These are phyloP conservation scores for Cladobotryum mycophilum DNA, from an alignment of 2,329 filamentous ascomycete species.

Conservation along the genomic window DNA sequence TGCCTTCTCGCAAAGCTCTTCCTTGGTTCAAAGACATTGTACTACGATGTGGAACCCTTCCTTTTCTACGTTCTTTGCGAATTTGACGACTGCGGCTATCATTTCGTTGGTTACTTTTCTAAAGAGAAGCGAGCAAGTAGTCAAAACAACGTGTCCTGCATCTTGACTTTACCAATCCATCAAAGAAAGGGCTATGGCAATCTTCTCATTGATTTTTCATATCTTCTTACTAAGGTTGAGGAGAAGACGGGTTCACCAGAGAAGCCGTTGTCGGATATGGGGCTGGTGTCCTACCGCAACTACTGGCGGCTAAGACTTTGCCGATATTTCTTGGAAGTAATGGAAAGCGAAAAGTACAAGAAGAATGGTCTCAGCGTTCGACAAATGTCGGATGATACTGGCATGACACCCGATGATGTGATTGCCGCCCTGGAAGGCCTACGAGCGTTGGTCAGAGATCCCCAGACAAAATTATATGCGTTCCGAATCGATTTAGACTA, in stretches of 20 bases:
- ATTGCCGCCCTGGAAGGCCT: conserved; percentile 88
- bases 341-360: conserved; percentile 23
- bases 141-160: conserved; percentile 96
- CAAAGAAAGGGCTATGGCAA: conserved; percentile 97
- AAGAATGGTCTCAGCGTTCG: conserved; percentile 53
- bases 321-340: conserved; percentile 62
- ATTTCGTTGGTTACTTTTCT: conserved; percentile 98
- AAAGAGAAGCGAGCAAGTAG: conserved; percentile 95
- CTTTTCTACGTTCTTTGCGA: conserved; percentile 96
- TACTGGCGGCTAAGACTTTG: conserved; percentile 93
- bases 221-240: conserved; percentile 88
- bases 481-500: conserved; percentile 81
- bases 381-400: conserved; percentile 78
- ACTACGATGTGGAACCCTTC: conserved; percentile 97
- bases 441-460: conserved; percentile 82
- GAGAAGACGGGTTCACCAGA: conserved; percentile 92
- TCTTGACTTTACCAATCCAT: conserved; percentile 90
- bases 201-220: conserved; percentile 95
- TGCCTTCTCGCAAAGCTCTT: conserved; percentile 95
- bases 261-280: conserved; percentile 97
- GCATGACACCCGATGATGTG: conserved; percentile 94
- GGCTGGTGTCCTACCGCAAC: conserved; percentile 90
- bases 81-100: conserved; percentile 84
- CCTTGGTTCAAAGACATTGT: conserved; percentile 95
- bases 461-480: conserved; percentile 80